Conservation (phyloP, 176 grass and related monocot species). For the Poa annua region DNA sequence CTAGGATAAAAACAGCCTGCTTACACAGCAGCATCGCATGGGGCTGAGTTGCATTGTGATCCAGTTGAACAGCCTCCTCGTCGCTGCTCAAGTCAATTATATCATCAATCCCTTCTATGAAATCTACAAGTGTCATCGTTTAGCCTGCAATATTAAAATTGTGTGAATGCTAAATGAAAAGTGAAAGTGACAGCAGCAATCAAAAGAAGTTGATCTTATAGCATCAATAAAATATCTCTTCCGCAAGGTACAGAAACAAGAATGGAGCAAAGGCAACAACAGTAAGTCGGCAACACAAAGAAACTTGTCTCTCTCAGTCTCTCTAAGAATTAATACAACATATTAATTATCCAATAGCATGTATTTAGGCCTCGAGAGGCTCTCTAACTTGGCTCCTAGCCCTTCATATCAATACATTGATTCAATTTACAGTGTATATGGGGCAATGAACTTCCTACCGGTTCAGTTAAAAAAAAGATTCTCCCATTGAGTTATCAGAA, state of each 20-base stretch:
- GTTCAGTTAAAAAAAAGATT: neutral
- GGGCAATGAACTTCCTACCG: neutral
- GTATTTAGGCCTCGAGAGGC: neutral
- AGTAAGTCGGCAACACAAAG: neutral
- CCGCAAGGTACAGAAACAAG: neutral
- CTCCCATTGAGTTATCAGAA: conserved; percentile 12
- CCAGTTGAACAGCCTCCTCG: neutral
- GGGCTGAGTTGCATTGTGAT: neutral
- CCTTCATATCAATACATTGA: neutral
- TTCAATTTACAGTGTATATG: neutral
- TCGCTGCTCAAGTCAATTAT: conserved; percentile 7
- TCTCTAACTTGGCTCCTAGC: neutral
- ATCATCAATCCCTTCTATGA: conserved; percentile 11
- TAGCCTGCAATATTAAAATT: neutral
- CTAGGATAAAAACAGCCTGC: neutral
- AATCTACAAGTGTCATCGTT: conserved; percentile 1
- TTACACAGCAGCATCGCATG: neutral
- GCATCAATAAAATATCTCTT: neutral
- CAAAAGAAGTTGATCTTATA: neutral
- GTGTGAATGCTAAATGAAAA: neutral
- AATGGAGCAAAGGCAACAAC: neutral
- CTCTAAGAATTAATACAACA: neutral
- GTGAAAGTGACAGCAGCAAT: neutral
- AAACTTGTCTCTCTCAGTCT: neutral
- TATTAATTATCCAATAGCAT: neutral